Evolutionary conservation across 2,329 filamentous ascomycete genomes (phyloP).

Genomic region (Bimuria novae-zelandiae): DNA sequence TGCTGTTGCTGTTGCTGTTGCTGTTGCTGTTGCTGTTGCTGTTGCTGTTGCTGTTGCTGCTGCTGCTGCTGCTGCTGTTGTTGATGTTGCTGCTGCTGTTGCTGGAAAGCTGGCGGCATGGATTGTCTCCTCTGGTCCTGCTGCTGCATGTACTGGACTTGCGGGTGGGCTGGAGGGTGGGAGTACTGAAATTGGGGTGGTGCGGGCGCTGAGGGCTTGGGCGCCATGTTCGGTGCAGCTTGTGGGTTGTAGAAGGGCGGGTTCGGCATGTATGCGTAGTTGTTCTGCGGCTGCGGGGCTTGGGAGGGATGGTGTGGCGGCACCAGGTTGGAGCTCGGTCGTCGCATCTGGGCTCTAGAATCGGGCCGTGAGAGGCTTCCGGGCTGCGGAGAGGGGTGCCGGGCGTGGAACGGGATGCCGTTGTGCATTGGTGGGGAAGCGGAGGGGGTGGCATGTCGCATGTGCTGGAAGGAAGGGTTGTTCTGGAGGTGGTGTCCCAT

Average conservation of each 20-base stretch:
- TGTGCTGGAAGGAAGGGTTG: constrained; percentile 73
- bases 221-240: constrained; percentile 54
- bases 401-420: constrained; percentile 68
- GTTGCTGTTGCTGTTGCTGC: constrained; percentile 73
- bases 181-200: constrained; percentile 52
- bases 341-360: constrained; percentile 78
- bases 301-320: constrained; percentile 67
- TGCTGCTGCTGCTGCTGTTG: constrained; percentile 53
- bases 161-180: constrained; percentile 52
- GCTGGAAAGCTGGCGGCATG: constrained; percentile 70
- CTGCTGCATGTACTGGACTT: constrained; percentile 70
- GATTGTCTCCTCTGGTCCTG: constrained; percentile 77
- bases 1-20: constrained; percentile 57
- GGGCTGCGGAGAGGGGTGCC: constrained; percentile 82
- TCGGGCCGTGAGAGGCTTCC: constrained; percentile 74
- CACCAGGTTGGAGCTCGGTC: constrained; percentile 74
- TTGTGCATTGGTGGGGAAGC: constrained; percentile 87
- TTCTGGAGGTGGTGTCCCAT: constrained; percentile 54
- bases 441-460: constrained; percentile 80
- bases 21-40: constrained; percentile 68
- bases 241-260: constrained; percentile 82
- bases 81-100: constrained; percentile 54
- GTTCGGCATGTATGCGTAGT: constrained; percentile 83
- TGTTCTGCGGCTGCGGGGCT: constrained; percentile 66
- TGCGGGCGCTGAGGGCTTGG: constrained; percentile 45